These are phyloP conservation scores for Trichosporon sp. DNA, from an alignment of 1,284 basidiomycete species.

Conservation along the genomic window DNA sequence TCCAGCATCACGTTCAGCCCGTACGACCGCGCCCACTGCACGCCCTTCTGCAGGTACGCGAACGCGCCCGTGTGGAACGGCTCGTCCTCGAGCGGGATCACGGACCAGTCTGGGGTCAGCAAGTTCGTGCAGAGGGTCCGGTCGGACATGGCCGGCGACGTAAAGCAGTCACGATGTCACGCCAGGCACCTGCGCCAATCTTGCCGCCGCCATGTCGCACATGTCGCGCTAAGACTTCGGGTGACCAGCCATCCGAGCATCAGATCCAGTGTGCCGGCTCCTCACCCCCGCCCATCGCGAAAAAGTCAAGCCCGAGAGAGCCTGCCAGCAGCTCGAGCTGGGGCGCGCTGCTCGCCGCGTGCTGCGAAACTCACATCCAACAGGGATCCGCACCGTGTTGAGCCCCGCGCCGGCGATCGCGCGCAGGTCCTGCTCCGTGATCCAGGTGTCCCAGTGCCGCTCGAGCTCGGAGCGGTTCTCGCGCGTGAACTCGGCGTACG, in stretches of 20 bases:
- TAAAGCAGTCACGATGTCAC: background rate
- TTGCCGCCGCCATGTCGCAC: too few species aligned
- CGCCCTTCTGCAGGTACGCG: conserved; percentile 56
- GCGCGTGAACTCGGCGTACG: conserved; percentile 31
- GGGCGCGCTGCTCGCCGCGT: too few species aligned
- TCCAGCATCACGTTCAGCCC: conserved; percentile 68
- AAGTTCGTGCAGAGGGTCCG: background rate
- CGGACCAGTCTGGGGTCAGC: conserved; percentile 50
- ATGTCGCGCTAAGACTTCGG: background rate
- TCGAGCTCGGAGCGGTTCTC: conserved; percentile 34
- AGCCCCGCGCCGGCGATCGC: conserved; percentile 77
- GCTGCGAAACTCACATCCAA: conserved; percentile 49
- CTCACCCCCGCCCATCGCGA: background rate
- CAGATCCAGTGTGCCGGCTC: background rate
- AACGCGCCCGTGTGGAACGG: conserved; percentile 56
- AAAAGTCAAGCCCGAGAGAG: background rate
- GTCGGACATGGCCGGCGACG: background rate
- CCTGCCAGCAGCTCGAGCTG: background rate
- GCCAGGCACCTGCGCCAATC: background rate
- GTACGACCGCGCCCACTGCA: conserved; percentile 70
- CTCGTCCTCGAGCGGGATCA: conserved; percentile 51
- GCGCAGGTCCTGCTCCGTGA: conserved; percentile 76
- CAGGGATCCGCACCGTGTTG: conserved; percentile 77
- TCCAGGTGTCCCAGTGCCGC: conserved; percentile 50
- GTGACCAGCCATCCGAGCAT: background rate